A percentile compares a stretch with the other conserved stretches of the same genome.
Evolutionary conservation across 306 rosid species (phyloP).

Genomic region (Prunus fruticosa): DNA sequence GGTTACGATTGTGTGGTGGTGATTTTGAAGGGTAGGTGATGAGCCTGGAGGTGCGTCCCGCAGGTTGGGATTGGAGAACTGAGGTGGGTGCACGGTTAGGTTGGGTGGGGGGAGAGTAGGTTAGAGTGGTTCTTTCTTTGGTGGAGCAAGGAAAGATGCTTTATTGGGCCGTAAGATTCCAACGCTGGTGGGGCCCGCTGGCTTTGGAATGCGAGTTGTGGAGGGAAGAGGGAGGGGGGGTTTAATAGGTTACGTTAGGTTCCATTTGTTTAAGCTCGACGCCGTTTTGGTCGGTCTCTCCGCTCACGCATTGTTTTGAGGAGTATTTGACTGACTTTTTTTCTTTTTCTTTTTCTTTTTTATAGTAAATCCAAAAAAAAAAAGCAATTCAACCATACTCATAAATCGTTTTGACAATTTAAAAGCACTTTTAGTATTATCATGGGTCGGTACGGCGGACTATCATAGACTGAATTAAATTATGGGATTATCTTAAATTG

Average conservation of each 20-base stretch:
- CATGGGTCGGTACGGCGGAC: too few relatives aligned
- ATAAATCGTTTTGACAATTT: too few relatives aligned
- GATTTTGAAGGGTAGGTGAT: background rate
- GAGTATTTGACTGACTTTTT: background rate
- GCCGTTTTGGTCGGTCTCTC: slow-evolving; percentile 5
- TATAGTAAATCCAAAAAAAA: too few relatives aligned
- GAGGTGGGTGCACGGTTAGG: slow-evolving; percentile 4
- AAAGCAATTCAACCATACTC: too few relatives aligned
- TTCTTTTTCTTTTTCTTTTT: too few relatives aligned
- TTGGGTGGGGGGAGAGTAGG: background rate
- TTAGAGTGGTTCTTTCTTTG: background rate
- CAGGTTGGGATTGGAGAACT: background rate
- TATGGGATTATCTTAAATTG: too few relatives aligned
- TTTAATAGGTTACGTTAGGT: too few relatives aligned
- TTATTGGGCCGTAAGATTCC: background rate
- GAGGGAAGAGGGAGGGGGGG: background rate
- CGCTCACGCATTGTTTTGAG: background rate
- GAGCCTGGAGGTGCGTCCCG: background rate
- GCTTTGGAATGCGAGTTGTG: background rate
- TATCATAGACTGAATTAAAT: too few relatives aligned
- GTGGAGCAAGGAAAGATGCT: background rate
- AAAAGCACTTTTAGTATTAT: too few relatives aligned
- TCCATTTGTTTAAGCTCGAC: slow-evolving; percentile 15
- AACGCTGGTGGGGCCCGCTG: slow-evolving; percentile 6
- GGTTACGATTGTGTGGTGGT: background rate